Evolutionary conservation across 495 filamentous ascomycete genomes (phyloP), one percentile per base, ranked within the genome.

Genomic region (Gamarada debralockiae): DNA sequence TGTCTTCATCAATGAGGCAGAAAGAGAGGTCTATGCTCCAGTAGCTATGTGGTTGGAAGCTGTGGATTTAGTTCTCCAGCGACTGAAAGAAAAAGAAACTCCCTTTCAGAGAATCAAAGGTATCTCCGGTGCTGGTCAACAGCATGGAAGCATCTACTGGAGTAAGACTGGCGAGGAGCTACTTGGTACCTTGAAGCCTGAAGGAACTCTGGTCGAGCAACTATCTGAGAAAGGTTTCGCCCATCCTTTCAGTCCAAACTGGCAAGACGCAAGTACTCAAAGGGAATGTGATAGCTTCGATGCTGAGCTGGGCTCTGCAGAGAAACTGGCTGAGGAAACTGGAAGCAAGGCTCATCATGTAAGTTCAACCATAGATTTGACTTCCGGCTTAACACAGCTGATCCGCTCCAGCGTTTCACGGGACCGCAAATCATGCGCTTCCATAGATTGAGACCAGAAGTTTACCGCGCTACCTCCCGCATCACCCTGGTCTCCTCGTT

Each of bases 121-220:
- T 18, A 78, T 98, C 58, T 92, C 87, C 57, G 93, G 89, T 23
- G 92, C 92, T 12, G 92, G 93, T 50, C 92, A 96, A 74, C 93
- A 98, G 71, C 93, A 97, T 63, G 92, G 92, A 6, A 97, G 91
- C 64, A 89, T 98, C 3, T 84, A 95, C 72, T 97, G 93, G 92
- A 84, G 76, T 22, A 54, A 70, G 15, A 72, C 85, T 49, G 91
- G 85, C n/a, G 88, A 91, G 65, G 45, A 58, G 4, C 58, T 86
- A 20, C 74, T 97, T 38, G 67, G 60, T 7, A 73, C 59, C 14
- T 71, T 97, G 20, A 75, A 91, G 59, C 53, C 77, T 3, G 68
- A 65, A 34, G 80, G 77, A 64, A 60, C 71, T 1, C 70, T 92
- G 20, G 78, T 89, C 34, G 80, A 85, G 38, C 88, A 93, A 68